Conservation (phyloP, 495 filamentous ascomycete species). For the Daldinia decipiens region DNA sequence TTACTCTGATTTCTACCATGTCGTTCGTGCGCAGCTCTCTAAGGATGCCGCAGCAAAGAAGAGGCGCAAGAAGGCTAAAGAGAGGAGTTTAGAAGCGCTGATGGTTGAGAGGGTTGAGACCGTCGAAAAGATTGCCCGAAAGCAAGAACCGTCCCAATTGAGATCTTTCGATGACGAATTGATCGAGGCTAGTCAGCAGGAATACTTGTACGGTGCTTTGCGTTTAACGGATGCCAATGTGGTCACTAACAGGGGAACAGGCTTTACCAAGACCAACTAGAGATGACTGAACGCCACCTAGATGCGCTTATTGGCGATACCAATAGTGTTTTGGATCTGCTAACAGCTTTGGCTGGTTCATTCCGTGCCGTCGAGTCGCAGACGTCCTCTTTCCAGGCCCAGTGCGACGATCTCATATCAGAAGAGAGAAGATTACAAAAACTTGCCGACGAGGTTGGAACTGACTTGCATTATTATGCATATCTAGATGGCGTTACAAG, state of each 20-base stretch:
- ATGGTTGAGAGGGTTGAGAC: slow-evolving; percentile 48
- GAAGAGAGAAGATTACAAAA: slow-evolving; percentile 80
- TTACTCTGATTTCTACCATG: slow-evolving; percentile 77
- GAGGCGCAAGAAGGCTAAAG: slow-evolving; percentile 50
- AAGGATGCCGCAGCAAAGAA: slow-evolving; percentile 57
- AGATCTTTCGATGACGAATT: slow-evolving; percentile 71
- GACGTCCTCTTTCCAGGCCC: slow-evolving; percentile 88
- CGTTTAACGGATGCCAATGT: slow-evolving; percentile 13
- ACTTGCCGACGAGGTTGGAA: slow-evolving; percentile 81
- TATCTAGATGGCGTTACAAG: slow-evolving; percentile 92
- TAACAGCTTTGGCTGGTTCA: slow-evolving; percentile 79
- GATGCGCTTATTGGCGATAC: slow-evolving; percentile 82
- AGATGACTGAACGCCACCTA: slow-evolving; percentile 80
- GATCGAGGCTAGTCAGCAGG: slow-evolving; percentile 81
- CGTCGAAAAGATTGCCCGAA: slow-evolving; percentile 66
- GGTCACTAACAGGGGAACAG: slow-evolving; percentile 56
- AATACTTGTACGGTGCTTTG: slow-evolving; percentile 74
- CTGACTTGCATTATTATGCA: slow-evolving; percentile 88
- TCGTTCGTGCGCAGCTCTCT: slow-evolving; percentile 64
- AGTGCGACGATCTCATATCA: slow-evolving; percentile 84
- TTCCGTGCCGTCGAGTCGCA: slow-evolving; percentile 89
- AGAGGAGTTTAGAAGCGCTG: slow-evolving; percentile 57
- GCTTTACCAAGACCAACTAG: slow-evolving; percentile 80
- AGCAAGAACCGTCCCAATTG: slow-evolving; percentile 50
- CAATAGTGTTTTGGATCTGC: slow-evolving; percentile 73